Base-by-base conservation (phyloP, 345 rosid species). In the Salix purpurea region DNA sequence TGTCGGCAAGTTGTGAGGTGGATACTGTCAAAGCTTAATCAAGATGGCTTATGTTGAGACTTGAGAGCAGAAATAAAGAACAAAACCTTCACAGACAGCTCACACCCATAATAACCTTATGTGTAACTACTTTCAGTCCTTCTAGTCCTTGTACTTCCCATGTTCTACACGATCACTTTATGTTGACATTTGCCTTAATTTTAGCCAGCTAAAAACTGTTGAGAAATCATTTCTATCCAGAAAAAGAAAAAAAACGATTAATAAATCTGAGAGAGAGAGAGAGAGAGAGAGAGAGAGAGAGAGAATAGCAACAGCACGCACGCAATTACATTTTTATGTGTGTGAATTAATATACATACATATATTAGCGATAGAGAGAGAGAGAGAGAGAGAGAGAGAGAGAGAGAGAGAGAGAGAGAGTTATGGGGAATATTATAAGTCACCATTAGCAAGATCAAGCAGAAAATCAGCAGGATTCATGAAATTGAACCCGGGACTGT, bases 361-460 rank as follows among this genome's bases (percentile, higher is more conserved):
- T 7, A 9, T 54, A 6, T 54, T 6, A 54, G 60, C 37, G 37
- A 34, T 4, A 34, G 5, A 48, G 4, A 46, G 1, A 12, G 4
- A 24, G 26, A 24, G 26, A 24, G 26, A 26, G 26, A 46, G 1
- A 12, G 4, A 24, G 26, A 24, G 26, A 24, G 26, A 26, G 26
- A 26, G 26, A 26, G 4, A 12, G 5, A 48, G 5, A 46, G 4
- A 46, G 5, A 48, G 5, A 14, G 4, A 46, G 1, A 12, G 5
- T 16, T 19, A 5, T 0, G 23, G 24, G 60, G 60, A 54, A 21
- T 54, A 21, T 54, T 68, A 64, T 30, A 26, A 62, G 87, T 72
- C 83, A 94, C 98, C 98, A 77, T 89, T 94, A 34, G 96, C 98
- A 72, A 94, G 97, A 84, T 94, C 97, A 54, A 94, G 97, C 60